phyloP scores from a whole-genome alignment of 2,329 filamentous ascomycete genomes.

The Exophiala oligosperma region DNA sequence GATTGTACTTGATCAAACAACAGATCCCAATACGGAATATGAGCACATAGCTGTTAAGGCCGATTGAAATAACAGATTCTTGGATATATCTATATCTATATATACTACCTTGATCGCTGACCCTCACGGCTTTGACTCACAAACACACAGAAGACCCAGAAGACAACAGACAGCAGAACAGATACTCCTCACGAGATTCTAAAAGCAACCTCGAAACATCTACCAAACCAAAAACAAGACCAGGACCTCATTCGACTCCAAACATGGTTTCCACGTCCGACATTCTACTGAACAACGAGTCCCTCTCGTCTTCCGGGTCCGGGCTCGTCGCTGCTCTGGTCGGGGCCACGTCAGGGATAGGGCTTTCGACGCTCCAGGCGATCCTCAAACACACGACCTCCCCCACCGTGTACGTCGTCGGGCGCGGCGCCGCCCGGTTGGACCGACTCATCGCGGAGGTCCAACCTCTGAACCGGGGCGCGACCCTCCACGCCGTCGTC shows the following conservation, averaged over 20 bases:
- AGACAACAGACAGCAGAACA: too few relatives aligned
- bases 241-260: neutral
- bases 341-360: slow-evolving; percentile 21
- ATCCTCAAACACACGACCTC: slow-evolving; percentile 15
- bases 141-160: too few relatives aligned
- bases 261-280: slow-evolving; percentile 22
- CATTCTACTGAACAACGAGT: slow-evolving; percentile 18
- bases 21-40: neutral
- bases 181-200: too few relatives aligned
- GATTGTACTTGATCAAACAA: too few relatives aligned
- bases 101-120: too few relatives aligned
- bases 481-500: slow-evolving; percentile 14
- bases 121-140: too few relatives aligned
- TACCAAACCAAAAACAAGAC: too few relatives aligned
- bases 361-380: slow-evolving; percentile 16
- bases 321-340: slow-evolving; percentile 14
- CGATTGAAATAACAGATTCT: too few relatives aligned
- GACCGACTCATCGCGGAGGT: neutral
- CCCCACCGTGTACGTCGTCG: slow-evolving; percentile 22
- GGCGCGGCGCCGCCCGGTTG: slow-evolving; percentile 1
- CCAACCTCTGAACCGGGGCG: slow-evolving; percentile 7
- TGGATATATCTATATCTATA: too few relatives aligned
- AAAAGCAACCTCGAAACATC: too few relatives aligned
- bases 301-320: slow-evolving; percentile 7
- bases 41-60: too few relatives aligned